Evolutionary conservation across 2,329 filamentous ascomycete genomes (phyloP).

Genomic region (Colletotrichum costaricense): DNA sequence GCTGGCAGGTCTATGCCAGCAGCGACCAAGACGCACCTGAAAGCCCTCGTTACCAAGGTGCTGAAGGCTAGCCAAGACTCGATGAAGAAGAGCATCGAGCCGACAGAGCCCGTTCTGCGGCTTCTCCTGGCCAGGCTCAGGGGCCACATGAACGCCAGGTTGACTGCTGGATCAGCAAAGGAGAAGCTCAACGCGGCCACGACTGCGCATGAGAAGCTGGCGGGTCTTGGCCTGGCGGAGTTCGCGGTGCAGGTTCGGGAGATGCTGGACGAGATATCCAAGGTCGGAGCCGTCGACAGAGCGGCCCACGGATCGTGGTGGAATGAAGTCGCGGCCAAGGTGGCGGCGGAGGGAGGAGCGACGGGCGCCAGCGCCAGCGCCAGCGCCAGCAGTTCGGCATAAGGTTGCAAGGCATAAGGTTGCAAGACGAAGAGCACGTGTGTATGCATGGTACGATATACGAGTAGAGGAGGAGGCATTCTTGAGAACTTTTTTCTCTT

Average conservation of each 20-base stretch:
- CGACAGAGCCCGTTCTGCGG: conserved; percentile 69
- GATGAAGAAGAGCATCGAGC: conserved; percentile 52
- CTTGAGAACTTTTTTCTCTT: conserved; percentile 17
- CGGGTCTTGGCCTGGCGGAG: conserved; percentile 76
- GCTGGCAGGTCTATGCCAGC: conserved; percentile 72
- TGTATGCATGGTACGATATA: conserved; percentile 31
- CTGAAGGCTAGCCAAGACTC: conserved; percentile 62
- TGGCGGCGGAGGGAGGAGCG: conserved; percentile 53
- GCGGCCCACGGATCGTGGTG: conserved; percentile 78
- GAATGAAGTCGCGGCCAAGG: conserved; percentile 71
- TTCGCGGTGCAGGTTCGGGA: conserved; percentile 77
- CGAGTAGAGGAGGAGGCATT: conserved; percentile 17
- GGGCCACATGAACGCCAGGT: conserved; percentile 72
- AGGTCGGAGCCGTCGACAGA: conserved; percentile 74
- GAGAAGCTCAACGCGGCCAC: conserved; percentile 78
- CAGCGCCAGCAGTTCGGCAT: neutral
- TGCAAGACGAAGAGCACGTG: conserved; percentile 14
- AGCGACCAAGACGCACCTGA: conserved; percentile 69
- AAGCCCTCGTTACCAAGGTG: conserved; percentile 68
- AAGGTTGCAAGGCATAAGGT: neutral
- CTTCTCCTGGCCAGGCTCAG: conserved; percentile 76
- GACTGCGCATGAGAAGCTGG: conserved; percentile 76
- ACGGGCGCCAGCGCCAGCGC: neutral
- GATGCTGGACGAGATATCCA: conserved; percentile 75
- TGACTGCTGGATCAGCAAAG: conserved; percentile 73